Evolutionary conservation across 305 asterid genomes (phyloP).

Genomic region (Fraxinus nigra): DNA sequence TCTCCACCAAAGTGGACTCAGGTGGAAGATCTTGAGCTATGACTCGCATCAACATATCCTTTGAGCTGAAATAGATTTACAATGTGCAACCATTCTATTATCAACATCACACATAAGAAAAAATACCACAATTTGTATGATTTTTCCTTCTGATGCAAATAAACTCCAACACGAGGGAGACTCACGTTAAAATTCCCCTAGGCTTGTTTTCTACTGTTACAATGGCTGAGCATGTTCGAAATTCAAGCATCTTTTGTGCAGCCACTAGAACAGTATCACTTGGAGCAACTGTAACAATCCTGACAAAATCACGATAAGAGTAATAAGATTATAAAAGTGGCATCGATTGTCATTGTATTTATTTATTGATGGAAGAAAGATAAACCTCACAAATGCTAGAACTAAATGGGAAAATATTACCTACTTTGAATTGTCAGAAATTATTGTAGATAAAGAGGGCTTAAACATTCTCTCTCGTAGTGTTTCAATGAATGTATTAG

Average conservation of each 20-base stretch:
- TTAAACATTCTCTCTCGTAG: constrained; percentile 89
- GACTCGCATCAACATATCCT: constrained; percentile 92
- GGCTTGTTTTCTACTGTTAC: constrained; percentile 82
- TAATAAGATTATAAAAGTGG: constrained; percentile 2
- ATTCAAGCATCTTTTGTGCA: constrained; percentile 78
- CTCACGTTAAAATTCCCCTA: constrained; percentile 89
- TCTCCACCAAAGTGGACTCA: constrained; percentile 77
- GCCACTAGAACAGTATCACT: constrained; percentile 73
- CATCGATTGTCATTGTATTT: not conserved
- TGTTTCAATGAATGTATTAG: constrained; percentile 80
- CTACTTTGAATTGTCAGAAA: constrained; percentile 96
- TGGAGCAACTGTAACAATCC: constrained; percentile 80
- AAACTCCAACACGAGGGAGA: constrained; percentile 16
- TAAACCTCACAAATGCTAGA: constrained; percentile 6
- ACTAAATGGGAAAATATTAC: constrained; percentile 64
- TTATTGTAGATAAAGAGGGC: constrained; percentile 84
- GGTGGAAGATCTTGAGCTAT: constrained; percentile 83
- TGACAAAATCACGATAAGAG: constrained; percentile 21
- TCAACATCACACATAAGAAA: not conserved
- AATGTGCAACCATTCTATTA: not conserved
- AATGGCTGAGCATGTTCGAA: constrained; percentile 58
- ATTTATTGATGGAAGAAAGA: constrained; percentile 7
- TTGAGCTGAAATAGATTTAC: constrained; percentile 50
- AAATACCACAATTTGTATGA: not conserved
- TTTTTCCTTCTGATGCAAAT: not conserved